Conservation (phyloP, 768 basidiomycete genomes). For the Rhodocollybia butyracea region DNA sequence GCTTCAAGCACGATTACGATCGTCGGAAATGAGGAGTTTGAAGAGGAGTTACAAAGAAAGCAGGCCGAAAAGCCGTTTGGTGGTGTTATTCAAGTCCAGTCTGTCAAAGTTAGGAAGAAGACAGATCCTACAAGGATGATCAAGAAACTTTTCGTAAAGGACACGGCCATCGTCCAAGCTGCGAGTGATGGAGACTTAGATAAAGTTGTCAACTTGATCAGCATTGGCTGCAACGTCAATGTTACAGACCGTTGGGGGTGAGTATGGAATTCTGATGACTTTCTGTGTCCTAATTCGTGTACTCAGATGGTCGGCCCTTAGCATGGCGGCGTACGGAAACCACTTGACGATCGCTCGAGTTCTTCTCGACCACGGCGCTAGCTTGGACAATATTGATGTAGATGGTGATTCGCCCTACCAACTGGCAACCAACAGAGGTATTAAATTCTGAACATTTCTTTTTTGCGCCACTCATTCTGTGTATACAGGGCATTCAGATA, state of each 20-base stretch:
- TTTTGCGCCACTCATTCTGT: too few species aligned
- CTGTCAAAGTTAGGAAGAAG: neutral
- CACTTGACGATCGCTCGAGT: constrained; percentile 14
- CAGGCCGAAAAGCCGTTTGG: neutral
- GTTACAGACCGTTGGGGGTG: constrained; percentile 5
- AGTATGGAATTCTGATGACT: neutral
- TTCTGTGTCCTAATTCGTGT: neutral
- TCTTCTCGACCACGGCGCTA: constrained; percentile 14
- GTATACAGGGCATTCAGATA: constrained; percentile 14
- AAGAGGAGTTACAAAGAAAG: neutral
- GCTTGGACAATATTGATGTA: constrained; percentile 15
- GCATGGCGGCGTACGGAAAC: constrained; percentile 17
- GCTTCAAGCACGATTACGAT: neutral
- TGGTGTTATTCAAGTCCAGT: neutral
- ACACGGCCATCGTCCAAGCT: constrained; percentile 16
- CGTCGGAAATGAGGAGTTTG: neutral
- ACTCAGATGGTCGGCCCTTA: constrained; percentile 16
- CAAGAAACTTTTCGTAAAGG: constrained; percentile 14
- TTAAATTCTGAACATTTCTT: too few species aligned
- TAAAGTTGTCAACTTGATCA: constrained; percentile 11
- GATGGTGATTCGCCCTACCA: constrained; percentile 14
- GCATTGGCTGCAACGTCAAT: constrained; percentile 11
- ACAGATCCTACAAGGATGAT: constrained; percentile 11
- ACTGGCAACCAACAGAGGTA: constrained; percentile 12
- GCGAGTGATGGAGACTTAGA: constrained; percentile 16